These are phyloP conservation scores for Hyphopichia homilentoma DNA, from an alignment of 805 yeast species.

Conservation along the genomic window DNA sequence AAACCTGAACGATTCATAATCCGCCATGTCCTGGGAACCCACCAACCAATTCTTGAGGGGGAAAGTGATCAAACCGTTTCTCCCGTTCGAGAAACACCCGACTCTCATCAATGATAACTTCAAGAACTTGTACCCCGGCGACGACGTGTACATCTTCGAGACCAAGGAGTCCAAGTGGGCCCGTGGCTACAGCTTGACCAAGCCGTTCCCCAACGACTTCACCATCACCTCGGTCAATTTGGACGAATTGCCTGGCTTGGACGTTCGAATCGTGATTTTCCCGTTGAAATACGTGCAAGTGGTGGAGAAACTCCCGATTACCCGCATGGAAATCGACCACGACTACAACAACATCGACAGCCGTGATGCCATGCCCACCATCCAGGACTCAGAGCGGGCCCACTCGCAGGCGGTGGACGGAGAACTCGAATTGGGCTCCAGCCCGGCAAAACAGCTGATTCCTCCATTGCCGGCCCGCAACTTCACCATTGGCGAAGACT, in stretches of 20 bases:
- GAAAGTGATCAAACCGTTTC: conserved; percentile 34
- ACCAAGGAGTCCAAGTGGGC: conserved; percentile 63
- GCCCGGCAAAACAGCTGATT: conserved; percentile 3
- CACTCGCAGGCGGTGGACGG: conserved; percentile 20
- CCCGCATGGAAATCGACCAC: conserved; percentile 20
- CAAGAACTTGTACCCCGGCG: conserved; percentile 67
- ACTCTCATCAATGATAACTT: conserved; percentile 34
- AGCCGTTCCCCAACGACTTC: conserved; percentile 70
- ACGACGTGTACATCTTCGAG: conserved; percentile 73
- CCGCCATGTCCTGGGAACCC: conserved; percentile 39
- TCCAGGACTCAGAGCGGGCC: conserved; percentile 28
- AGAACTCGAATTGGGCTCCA: conserved; percentile 5
- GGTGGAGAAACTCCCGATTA: conserved; percentile 39
- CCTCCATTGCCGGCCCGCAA: conserved; percentile 58
- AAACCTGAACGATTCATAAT: too few relatives aligned
- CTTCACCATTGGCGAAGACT: conserved; percentile 23
- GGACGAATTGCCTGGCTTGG: conserved; percentile 59
- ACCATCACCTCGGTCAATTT: conserved; percentile 56
- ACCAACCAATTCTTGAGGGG: conserved; percentile 35
- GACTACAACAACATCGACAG: conserved; percentile 24
- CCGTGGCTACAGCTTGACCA: conserved; percentile 67
- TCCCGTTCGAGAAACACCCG: conserved; percentile 41
- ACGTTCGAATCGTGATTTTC: conserved; percentile 51
- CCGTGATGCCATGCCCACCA: conserved; percentile 27
- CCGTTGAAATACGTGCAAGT: conserved; percentile 56